Percentiles rank a stretch among this genome's conserved stretches.
Conservation (phyloP, 176 grass and related monocot genomes). For the Musa beccarii region DNA sequence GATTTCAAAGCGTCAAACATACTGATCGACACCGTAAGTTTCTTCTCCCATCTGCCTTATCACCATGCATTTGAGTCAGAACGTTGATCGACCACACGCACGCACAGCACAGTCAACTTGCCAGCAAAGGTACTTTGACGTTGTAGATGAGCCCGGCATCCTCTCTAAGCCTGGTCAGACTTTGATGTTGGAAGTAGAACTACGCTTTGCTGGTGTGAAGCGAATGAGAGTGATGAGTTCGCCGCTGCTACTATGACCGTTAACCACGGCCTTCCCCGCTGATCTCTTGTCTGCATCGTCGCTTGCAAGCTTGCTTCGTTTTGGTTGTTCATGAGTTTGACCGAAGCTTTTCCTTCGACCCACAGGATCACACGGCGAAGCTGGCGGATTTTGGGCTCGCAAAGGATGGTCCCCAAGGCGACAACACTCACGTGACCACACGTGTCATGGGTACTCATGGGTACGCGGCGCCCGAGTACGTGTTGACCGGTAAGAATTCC, state of each 20-base stretch:
- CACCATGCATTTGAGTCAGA: neutral
- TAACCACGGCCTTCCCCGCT: no score
- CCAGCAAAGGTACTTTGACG: no score
- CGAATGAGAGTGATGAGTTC: no score
- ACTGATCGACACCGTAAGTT: slow-evolving; percentile 56
- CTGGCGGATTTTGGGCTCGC: slow-evolving; percentile 85
- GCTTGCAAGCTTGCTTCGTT: no score
- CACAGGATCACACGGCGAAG: slow-evolving; percentile 77
- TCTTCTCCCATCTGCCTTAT: neutral
- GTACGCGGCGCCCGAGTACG: slow-evolving; percentile 90
- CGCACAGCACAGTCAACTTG: no score
- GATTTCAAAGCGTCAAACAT: slow-evolving; percentile 98
- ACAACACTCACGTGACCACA: slow-evolving; percentile 75
- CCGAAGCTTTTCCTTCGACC: neutral
- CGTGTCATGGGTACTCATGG: slow-evolving; percentile 86
- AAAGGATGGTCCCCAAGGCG: slow-evolving; percentile 52
- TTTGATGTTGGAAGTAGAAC: no score
- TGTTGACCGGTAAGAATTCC: slow-evolving; percentile 46
- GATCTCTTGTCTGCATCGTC: no score
- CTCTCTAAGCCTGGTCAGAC: no score
- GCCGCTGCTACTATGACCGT: no score
- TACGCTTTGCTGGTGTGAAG: no score
- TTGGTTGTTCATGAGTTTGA: slow-evolving; percentile 10
- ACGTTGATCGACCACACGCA: no score
- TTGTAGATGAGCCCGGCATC: no score